These are phyloP conservation scores for Flaveria brownii DNA, from an alignment of 129 eudicot genomes.

Conservation along the genomic window DNA sequence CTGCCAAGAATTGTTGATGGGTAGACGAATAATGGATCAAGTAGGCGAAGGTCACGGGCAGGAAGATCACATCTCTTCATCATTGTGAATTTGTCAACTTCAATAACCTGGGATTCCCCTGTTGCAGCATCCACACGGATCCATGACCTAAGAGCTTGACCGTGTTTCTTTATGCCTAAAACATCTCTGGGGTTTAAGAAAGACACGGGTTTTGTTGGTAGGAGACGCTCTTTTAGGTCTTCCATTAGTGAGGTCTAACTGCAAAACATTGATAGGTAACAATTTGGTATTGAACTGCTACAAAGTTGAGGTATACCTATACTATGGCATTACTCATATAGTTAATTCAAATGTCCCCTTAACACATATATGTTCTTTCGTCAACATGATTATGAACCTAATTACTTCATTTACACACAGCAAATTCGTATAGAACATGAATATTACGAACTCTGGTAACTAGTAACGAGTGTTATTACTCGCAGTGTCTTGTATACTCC, in stretches of 20 bases:
- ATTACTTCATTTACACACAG: background rate
- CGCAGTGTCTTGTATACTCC: background rate
- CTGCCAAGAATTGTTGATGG: constrained; percentile 95
- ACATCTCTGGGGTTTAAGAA: constrained; percentile 66
- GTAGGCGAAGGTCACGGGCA: constrained; percentile 88
- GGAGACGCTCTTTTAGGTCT: constrained; percentile 78
- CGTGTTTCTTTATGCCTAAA: constrained; percentile 75
- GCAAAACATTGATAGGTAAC: constrained; percentile 10
- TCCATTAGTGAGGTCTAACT: constrained; percentile 48
- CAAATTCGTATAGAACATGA: background rate
- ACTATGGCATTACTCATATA: background rate
- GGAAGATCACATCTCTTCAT: constrained; percentile 97
- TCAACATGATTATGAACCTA: background rate
- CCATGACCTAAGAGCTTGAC: constrained; percentile 96
- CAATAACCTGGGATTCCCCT: constrained; percentile 76
- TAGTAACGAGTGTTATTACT: background rate
- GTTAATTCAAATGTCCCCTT: background rate
- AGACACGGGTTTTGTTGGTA: constrained; percentile 60
- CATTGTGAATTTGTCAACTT: constrained; percentile 88
- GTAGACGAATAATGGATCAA: constrained; percentile 90
- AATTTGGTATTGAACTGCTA: background rate
- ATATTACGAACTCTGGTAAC: background rate
- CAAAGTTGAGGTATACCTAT: constrained; percentile 7
- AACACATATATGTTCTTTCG: background rate
- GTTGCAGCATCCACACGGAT: constrained; percentile 73